phyloP scores from a whole-genome alignment of 1,139 yeast genomes.

The Citeromyces hawaiiensis region DNA sequence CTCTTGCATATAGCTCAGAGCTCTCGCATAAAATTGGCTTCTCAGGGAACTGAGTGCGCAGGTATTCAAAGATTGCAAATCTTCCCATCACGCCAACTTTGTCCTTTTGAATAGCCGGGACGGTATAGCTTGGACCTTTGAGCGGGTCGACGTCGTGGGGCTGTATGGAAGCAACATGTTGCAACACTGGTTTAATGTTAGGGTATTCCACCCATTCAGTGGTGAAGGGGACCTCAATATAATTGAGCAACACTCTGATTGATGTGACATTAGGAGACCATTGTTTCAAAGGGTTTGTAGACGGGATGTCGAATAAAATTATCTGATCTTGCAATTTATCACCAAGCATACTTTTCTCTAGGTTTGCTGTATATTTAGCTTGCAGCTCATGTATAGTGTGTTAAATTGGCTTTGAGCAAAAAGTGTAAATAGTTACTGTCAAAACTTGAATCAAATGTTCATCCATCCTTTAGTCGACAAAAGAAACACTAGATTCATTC shows the following conservation, averaged over 20 bases:
- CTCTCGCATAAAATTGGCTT: not conserved
- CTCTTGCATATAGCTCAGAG: not conserved
- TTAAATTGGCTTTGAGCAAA: no score
- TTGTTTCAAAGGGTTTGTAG: not conserved
- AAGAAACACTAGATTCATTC: no score
- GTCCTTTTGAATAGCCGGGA: conserved; percentile 2
- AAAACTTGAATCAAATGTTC: no score
- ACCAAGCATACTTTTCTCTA: no score
- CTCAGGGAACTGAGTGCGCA: not conserved
- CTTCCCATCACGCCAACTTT: conserved; percentile 3
- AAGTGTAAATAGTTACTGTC: no score
- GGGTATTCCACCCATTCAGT: conserved; percentile 2
- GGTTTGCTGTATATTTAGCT: no score
- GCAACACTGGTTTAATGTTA: conserved; percentile 1
- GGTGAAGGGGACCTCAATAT: conserved; percentile 1
- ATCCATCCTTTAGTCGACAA: no score
- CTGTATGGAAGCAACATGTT: not conserved
- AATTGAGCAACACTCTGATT: conserved; percentile 3
- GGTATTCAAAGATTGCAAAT: not conserved
- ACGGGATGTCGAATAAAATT: not conserved
- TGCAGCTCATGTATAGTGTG: no score
- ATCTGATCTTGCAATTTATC: not conserved
- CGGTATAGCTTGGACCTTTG: conserved; percentile 2
- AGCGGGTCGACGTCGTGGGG: not conserved
- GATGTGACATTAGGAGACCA: conserved; percentile 3